Evolutionary conservation across 1,284 basidiomycete species (phyloP), one percentile per base, ranked within the genome.

Genomic region (Rhodotorula sp.): DNA sequence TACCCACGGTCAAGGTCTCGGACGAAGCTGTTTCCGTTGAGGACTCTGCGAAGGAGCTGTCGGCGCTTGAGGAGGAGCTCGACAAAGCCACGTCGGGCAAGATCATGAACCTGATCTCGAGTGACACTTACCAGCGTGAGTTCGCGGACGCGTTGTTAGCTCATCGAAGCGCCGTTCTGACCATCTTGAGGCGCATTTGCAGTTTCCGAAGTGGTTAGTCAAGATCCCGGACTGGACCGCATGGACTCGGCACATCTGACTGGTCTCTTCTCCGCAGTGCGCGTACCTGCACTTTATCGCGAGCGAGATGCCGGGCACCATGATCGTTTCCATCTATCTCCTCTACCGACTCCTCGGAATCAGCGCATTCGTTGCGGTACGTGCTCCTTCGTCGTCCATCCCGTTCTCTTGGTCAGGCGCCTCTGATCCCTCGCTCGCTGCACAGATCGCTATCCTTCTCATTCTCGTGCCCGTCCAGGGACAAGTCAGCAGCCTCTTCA

Each of bases 51-150:
- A 51, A 51, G 26, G 72, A 72, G 23, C 48, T 69, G 26, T 51
- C 59, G 26, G 61, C 69, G 48, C 58, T 70, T 20, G 78, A 74
- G 18, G 77, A 77, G 3, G 79, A 79, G n/a, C 65, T 70, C 5
- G 68, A 68, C 2, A 62, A 76, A 31, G 78, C 78, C 2, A 79
- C 79, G 16, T 83, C 83, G 1, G 85, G 85, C 52, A 84, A 85
- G 77, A 84, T 87, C 61, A 81, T 83, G 65, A 86, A 87, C 74
- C 79, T 87, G 49, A 84, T 87, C 58, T 83, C 83, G 3, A 83
- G 85, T 51, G 86, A 87, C 78, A 84, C 85, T 3, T 85, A 84
- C 78, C 80, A 81, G 18, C 54, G 64, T 65, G 49, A 31, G 64
- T 69, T 16, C 78, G 81, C 21, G 79, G 82, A 68, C 78, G 80